Percentiles rank a stretch among this genome's conserved stretches.
Conservation (phyloP, 2,329 filamentous ascomycete genomes). For the Fusarium euwallaceae region DNA sequence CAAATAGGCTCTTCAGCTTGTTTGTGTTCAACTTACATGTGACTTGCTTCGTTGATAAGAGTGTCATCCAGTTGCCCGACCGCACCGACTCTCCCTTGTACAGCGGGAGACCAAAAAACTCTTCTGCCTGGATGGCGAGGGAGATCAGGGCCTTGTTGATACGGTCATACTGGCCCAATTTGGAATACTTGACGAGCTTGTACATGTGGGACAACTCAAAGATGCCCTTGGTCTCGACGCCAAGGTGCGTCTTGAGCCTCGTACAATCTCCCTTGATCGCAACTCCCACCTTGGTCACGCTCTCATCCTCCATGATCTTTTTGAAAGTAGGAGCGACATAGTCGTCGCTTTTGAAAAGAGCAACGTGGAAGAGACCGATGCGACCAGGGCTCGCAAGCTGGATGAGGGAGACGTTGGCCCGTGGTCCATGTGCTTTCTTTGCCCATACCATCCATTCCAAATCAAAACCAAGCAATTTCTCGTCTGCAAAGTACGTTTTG, state of each 20-base stretch:
- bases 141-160: constrained; percentile 77
- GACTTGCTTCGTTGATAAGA: constrained; percentile 74
- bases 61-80: constrained; percentile 78
- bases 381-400: constrained; percentile 84
- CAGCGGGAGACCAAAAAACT: constrained; percentile 79
- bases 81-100: constrained; percentile 80
- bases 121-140: constrained; percentile 77
- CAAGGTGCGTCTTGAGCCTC: constrained; percentile 75
- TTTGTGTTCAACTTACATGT: constrained; percentile 66
- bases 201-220: constrained; percentile 89
- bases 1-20: background rate
- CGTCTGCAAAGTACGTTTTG: constrained; percentile 73
- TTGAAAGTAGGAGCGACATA: constrained; percentile 79
- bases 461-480: constrained; percentile 86
- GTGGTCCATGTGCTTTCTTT: constrained; percentile 61
- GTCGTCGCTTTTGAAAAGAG: constrained; percentile 69
- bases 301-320: constrained; percentile 77
- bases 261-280: constrained; percentile 78
- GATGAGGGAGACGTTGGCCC: constrained; percentile 82
- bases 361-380: constrained; percentile 86
- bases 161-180: constrained; percentile 60
- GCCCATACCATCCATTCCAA: constrained; percentile 82
- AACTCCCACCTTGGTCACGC: constrained; percentile 82
- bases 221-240: constrained; percentile 73
- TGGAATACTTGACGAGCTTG: constrained; percentile 78